Evolutionary conservation across 2,329 filamentous ascomycete genomes (phyloP), one percentile per base, ranked within the genome.

Genomic region (Aspergillus melleus): DNA sequence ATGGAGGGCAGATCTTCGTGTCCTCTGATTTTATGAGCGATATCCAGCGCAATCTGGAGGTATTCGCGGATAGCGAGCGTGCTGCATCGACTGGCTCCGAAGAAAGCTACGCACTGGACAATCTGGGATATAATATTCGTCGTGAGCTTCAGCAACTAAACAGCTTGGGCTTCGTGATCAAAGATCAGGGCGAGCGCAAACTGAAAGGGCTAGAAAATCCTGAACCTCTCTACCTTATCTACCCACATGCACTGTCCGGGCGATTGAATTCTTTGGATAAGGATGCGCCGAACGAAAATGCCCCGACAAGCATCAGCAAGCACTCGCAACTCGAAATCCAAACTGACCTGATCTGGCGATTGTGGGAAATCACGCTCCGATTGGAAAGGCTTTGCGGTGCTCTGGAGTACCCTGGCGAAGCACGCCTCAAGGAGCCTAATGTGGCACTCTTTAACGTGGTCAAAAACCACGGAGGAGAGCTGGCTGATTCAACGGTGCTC

Each of bases 131-230:
- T 55, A 83, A 89, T 11, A 96, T 98, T 67, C 89, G 92, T 59
- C 91, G 90, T 57, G 95, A 99, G 76, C 82, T 99, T 20, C 87
- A 92, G 53, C 90, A 91, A 29, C 84, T 99, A 26, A 95, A 89
- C 67, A 92, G 88, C 52, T 92, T 96, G 76, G 95, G 95, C 8
- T 99, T 98, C 71, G 92, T 96, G 73, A 92, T 98, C 72, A 97
- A 97, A 76, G 93, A 97, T 70, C 89, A 96, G 74, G 95, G 95
- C 52, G 93, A 98, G 76, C 89, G 90, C 66, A 97, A 96, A 72
- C 83, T 99, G 58, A 99, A 99, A 78, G 95, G 95, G 30, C 87
- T 99, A 12, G 95, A 99, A 77, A 99, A 99, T 72, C 94, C 95
- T 0, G 95, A 99, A 75, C 89, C 92, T 61, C 89, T 99, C 67